Percentiles rank a stretch among this genome's conserved stretches.
Evolutionary conservation across 2,329 filamentous ascomycete genomes (phyloP).

Genomic region (Cladosporium sp.): DNA sequence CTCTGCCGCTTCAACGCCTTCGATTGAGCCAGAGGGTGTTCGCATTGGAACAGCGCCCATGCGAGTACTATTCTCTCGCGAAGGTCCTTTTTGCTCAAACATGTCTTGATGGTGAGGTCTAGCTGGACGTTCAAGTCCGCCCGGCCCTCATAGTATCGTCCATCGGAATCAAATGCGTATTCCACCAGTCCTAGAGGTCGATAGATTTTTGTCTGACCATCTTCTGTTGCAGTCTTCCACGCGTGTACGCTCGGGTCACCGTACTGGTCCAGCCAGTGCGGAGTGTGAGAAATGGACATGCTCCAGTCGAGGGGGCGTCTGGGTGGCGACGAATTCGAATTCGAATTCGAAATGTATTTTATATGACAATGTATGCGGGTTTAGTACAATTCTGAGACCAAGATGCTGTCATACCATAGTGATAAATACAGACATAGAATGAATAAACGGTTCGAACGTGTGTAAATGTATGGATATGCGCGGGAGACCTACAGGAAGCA

Average conservation of each 20-base stretch:
- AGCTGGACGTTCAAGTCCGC: constrained; percentile 42
- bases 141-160: constrained; percentile 40
- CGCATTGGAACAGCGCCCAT: constrained; percentile 37
- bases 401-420: too few relatives aligned
- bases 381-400: too few relatives aligned
- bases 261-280: constrained; percentile 21
- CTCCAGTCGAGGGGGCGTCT: not conserved
- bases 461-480: not conserved
- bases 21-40: constrained; percentile 37
- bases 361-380: not conserved
- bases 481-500: too few relatives aligned
- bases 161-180: constrained; percentile 42
- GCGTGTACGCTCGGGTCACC: constrained; percentile 32
- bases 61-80: constrained; percentile 35
- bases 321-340: too few relatives aligned
- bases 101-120: constrained; percentile 33
- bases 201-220: constrained; percentile 26
- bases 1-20: constrained; percentile 19
- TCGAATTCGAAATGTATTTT: too few relatives aligned
- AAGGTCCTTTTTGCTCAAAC: constrained; percentile 29
- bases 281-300: not conserved
- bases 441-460: not conserved
- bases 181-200: constrained; percentile 43
- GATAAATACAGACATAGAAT: too few relatives aligned
- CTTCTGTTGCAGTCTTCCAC: constrained; percentile 28